Conservation (phyloP, 352 stramenopile genomes). For the Phytophthora pini region DNA sequence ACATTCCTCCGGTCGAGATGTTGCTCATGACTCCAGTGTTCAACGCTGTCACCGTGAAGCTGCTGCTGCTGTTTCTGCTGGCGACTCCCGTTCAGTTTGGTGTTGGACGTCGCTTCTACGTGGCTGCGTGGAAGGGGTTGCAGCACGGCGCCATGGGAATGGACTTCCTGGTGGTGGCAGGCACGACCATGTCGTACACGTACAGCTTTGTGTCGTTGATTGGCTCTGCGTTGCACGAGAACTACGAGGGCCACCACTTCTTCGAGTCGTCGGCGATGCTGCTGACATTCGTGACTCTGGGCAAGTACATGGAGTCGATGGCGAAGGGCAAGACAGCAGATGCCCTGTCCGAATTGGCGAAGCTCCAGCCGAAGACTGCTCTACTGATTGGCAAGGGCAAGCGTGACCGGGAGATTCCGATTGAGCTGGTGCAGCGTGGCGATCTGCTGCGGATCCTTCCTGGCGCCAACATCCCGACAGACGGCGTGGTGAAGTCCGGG, state of each 20-base stretch:
- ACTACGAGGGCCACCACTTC: slow-evolving; percentile 86
- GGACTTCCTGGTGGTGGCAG: slow-evolving; percentile 88
- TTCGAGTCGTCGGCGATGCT: slow-evolving; percentile 90
- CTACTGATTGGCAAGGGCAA: slow-evolving; percentile 62
- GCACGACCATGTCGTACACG: slow-evolving; percentile 86
- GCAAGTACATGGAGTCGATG: slow-evolving; percentile 91
- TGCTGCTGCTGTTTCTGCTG: slow-evolving; percentile 86
- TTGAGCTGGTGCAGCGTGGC: slow-evolving; percentile 85
- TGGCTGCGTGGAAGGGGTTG: slow-evolving; percentile 81
- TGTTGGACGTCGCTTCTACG: slow-evolving; percentile 81
- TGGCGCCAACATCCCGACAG: slow-evolving; percentile 81
- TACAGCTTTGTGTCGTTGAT: slow-evolving; percentile 88
- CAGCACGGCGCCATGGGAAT: slow-evolving; percentile 91
- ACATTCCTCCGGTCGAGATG: slow-evolving; percentile 70
- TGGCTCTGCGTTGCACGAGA: slow-evolving; percentile 54
- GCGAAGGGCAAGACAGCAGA: slow-evolving; percentile 88
- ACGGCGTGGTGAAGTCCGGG: slow-evolving; percentile 80
- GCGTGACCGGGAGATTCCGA: slow-evolving; percentile 74
- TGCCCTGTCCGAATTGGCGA: slow-evolving; percentile 72
- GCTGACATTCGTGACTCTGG: slow-evolving; percentile 86
- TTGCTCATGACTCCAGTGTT: slow-evolving; percentile 79
- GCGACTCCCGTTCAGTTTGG: slow-evolving; percentile 88
- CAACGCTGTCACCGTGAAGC: slow-evolving; percentile 80
- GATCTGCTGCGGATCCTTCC: slow-evolving; percentile 77
- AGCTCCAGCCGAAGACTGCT: slow-evolving; percentile 82